A percentile compares a stretch with the other conserved stretches of the same genome.
Evolutionary conservation across 495 filamentous ascomycete genomes (phyloP).

Genomic region (Daldinia caldariorum): DNA sequence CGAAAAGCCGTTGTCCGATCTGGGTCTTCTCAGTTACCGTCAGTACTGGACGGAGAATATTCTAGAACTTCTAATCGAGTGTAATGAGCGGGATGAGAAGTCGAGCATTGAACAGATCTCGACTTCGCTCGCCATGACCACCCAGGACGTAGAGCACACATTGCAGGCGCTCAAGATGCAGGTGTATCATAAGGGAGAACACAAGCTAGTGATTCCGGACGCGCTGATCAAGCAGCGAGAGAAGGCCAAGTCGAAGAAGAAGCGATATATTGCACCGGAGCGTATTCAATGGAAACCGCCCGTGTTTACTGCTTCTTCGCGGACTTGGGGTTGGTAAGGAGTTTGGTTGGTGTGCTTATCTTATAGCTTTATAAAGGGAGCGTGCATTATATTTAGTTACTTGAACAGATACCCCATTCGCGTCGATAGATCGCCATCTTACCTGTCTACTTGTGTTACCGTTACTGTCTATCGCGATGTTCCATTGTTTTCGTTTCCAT

Average conservation of each 20-base stretch:
- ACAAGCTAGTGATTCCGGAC: constrained; percentile 87
- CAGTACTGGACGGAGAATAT: constrained; percentile 98
- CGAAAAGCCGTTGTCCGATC: constrained; percentile 94
- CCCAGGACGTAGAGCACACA: constrained; percentile 92
- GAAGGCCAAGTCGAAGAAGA: constrained; percentile 75
- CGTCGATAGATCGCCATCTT: background rate
- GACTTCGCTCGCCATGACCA: constrained; percentile 86
- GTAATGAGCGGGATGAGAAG: constrained; percentile 67
- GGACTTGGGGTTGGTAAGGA: constrained; percentile 94
- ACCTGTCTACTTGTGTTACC: background rate
- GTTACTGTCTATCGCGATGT: background rate
- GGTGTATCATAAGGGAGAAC: constrained; percentile 90
- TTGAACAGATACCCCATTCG: constrained; percentile 25
- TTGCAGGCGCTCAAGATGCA: constrained; percentile 94
- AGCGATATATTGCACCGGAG: constrained; percentile 76
- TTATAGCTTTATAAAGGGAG: constrained; percentile 7
- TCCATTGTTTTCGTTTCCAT: background rate
- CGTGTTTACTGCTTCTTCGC: constrained; percentile 84
- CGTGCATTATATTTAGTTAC: background rate
- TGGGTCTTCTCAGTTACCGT: constrained; percentile 90
- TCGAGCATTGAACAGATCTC: constrained; percentile 85
- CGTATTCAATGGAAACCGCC: constrained; percentile 94
- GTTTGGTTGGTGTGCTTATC: background rate
- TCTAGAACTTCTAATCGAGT: constrained; percentile 79
- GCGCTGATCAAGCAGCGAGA: constrained; percentile 76